Conservation (phyloP, 306 rosid genomes). For the Citrullus mucosospermus region DNA sequence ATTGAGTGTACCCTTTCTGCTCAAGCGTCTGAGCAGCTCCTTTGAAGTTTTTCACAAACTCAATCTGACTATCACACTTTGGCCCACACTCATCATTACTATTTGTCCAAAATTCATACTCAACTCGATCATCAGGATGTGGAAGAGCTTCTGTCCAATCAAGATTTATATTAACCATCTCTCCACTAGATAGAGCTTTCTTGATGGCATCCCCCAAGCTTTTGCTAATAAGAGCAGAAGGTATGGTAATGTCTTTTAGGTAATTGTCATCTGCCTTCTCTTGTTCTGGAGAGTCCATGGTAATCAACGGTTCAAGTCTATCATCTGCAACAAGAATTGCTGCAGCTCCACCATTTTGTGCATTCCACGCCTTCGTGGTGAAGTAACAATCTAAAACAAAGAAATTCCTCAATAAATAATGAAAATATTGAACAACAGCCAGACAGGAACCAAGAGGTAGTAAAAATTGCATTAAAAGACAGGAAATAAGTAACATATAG, state of each 20-base stretch:
- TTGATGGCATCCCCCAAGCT: slow-evolving; percentile 67
- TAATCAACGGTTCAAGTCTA: slow-evolving; percentile 55
- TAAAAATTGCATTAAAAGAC: background rate
- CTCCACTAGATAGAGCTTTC: slow-evolving; percentile 46
- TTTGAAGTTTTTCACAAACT: slow-evolving; percentile 61
- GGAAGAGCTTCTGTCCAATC: slow-evolving; percentile 99
- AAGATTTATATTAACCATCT: slow-evolving; percentile 65
- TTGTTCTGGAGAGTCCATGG: slow-evolving; percentile 94
- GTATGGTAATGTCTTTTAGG: slow-evolving; percentile 60
- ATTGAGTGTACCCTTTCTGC: slow-evolving; percentile 71
- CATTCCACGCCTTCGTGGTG: slow-evolving; percentile 96
- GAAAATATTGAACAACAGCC: background rate
- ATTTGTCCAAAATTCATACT: slow-evolving; percentile 92
- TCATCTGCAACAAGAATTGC: slow-evolving; percentile 92
- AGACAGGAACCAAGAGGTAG: background rate
- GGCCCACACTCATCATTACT: slow-evolving; percentile 92
- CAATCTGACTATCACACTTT: slow-evolving; percentile 74
- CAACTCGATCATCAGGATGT: slow-evolving; percentile 94
- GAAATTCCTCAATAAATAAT: background rate
- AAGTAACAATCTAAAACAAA: slow-evolving; percentile 67
- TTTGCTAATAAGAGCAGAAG: slow-evolving; percentile 81
- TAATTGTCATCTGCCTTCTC: slow-evolving; percentile 50
- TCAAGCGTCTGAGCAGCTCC: slow-evolving; percentile 91
- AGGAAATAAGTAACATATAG: background rate
- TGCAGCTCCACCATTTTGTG: slow-evolving; percentile 91